phyloP scores from a whole-genome alignment of 2,329 filamentous ascomycete species.

The Cladosporium colombiae region DNA sequence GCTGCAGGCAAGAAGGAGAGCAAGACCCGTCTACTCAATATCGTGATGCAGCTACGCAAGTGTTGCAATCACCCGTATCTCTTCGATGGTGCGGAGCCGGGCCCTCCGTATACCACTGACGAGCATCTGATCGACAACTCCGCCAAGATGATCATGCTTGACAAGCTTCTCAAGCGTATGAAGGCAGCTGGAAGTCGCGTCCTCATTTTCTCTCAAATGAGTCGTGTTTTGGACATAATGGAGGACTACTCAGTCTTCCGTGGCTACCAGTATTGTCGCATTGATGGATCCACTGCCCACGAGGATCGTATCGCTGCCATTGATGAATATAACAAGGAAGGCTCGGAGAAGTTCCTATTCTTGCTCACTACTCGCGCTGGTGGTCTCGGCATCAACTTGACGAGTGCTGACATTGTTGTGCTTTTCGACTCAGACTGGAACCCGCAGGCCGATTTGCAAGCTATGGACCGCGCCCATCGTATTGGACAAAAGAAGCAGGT shows the following conservation, averaged over 20 bases:
- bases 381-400: slow-evolving; percentile 95
- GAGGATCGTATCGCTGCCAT: slow-evolving; percentile 97
- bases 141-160: slow-evolving; percentile 95
- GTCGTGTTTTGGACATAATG: slow-evolving; percentile 90
- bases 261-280: slow-evolving; percentile 92
- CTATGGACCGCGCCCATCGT: slow-evolving; percentile 97
- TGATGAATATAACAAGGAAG: slow-evolving; percentile 96
- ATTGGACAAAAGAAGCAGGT: slow-evolving; percentile 99
- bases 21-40: slow-evolving; percentile 94
- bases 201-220: slow-evolving; percentile 99
- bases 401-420: slow-evolving; percentile 90
- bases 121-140: slow-evolving; percentile 92
- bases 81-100: slow-evolving; percentile 95
- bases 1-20: slow-evolving; percentile 95
- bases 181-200: slow-evolving; percentile 86
- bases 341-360: slow-evolving; percentile 95
- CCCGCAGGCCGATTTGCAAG: slow-evolving; percentile 94
- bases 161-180: slow-evolving; percentile 84
- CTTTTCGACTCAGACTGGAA: slow-evolving; percentile 99
- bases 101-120: slow-evolving; percentile 96
- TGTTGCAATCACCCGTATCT: slow-evolving; percentile 99
- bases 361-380: slow-evolving; percentile 92
- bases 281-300: slow-evolving; percentile 93
- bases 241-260: slow-evolving; percentile 98
- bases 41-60: slow-evolving; percentile 98